Conservation (phyloP, 2,329 filamentous ascomycete genomes). For the Sporothrix inflata region DNA sequence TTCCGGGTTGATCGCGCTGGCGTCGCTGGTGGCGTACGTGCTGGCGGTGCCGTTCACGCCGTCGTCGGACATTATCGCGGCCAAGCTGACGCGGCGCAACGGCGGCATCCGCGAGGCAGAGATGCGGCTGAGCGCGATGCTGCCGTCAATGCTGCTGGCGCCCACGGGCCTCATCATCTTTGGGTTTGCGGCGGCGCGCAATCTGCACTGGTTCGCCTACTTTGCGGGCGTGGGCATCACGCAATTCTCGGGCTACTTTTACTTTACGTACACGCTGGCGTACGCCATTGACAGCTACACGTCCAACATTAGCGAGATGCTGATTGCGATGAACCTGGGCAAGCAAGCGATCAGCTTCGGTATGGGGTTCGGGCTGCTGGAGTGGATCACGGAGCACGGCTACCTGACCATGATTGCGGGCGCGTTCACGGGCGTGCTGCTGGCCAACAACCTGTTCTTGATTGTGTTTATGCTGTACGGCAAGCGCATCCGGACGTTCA, state of each 20-base stretch:
- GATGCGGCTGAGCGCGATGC: conserved; percentile 48
- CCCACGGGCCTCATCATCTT: conserved; percentile 51
- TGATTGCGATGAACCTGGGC: conserved; percentile 62
- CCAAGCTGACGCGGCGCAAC: conserved; percentile 49
- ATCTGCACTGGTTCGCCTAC: conserved; percentile 52
- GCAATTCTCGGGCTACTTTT: conserved; percentile 57
- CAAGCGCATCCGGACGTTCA: conserved; percentile 52
- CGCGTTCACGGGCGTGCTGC: conserved; percentile 52
- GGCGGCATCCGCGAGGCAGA: conserved; percentile 53
- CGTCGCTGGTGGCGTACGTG: conserved; percentile 42
- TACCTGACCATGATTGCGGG: conserved; percentile 57
- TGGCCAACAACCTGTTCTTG: conserved; percentile 53
- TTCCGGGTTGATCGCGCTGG: conserved; percentile 52
- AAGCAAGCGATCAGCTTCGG: conserved; percentile 61
- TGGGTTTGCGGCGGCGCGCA: conserved; percentile 43
- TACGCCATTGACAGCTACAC: conserved; percentile 65
- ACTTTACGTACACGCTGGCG: conserved; percentile 61
- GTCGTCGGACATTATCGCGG: conserved; percentile 48
- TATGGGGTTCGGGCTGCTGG: conserved; percentile 53
- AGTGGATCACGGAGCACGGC: conserved; percentile 54
- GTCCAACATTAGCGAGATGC: conserved; percentile 63
- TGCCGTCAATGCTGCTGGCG: conserved; percentile 45
- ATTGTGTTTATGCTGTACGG: conserved; percentile 56
- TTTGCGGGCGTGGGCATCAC: conserved; percentile 54
- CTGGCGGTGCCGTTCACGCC: conserved; percentile 51